These are phyloP conservation scores for Craterostigma plantagineum DNA, from an alignment of 257 asterid species.

Conservation along the genomic window DNA sequence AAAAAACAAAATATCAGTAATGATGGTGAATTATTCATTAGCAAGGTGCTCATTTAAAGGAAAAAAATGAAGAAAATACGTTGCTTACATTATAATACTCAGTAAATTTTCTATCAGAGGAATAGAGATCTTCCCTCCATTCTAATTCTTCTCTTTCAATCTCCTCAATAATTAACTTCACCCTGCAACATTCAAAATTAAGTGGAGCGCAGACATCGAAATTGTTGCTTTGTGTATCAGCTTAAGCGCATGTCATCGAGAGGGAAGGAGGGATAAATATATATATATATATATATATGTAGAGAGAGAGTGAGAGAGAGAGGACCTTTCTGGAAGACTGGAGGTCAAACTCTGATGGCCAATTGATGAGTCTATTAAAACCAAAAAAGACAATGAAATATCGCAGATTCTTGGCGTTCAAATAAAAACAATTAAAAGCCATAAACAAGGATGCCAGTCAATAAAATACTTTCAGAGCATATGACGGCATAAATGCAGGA, in stretches of 20 bases:
- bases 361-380: slow-evolving; percentile 44
- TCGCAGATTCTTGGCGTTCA: no score
- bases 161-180: slow-evolving; percentile 81
- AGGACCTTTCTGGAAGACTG: slow-evolving; percentile 90
- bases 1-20: slow-evolving; percentile 7
- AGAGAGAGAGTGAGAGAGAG: not conserved
- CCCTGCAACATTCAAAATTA: slow-evolving; percentile 30
- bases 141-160: slow-evolving; percentile 93
- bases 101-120: slow-evolving; percentile 89
- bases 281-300: no score
- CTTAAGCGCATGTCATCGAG: no score
- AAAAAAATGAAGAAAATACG: slow-evolving; percentile 5
- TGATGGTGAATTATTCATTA: not conserved
- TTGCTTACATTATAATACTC: slow-evolving; percentile 76
- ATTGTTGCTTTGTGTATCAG: no score
- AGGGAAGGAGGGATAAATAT: no score
- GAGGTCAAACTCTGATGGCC: slow-evolving; percentile 57
- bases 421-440: no score
- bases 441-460: no score
- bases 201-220: no score
- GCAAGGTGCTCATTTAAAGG: slow-evolving; percentile 1
- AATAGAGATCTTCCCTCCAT: slow-evolving; percentile 85
- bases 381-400: slow-evolving; percentile 7
- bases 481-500: not conserved
- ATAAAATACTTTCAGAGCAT: no score